Evolutionary conservation across 1,139 yeast genomes (phyloP).

Genomic region (Spathaspora sp.): DNA sequence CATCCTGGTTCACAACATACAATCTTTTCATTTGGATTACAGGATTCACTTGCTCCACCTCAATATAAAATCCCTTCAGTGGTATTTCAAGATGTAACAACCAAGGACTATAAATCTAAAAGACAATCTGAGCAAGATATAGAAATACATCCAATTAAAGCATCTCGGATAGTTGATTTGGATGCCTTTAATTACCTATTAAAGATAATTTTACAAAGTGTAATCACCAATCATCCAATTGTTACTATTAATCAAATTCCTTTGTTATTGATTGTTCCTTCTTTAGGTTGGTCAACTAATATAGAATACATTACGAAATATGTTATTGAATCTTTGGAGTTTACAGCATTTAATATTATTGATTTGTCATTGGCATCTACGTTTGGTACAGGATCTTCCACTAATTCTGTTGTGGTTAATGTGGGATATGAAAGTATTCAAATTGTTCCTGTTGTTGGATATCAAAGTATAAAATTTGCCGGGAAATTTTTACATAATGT

Average conservation of each 20-base stretch:
- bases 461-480: constrained; percentile 58
- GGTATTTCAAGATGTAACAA: constrained; percentile 56
- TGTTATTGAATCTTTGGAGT: constrained; percentile 69
- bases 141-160: constrained; percentile 61
- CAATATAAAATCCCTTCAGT: constrained; percentile 70
- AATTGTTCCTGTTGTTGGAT: constrained; percentile 75
- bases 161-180: constrained; percentile 63
- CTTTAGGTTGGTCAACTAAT: constrained; percentile 65
- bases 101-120: constrained; percentile 41
- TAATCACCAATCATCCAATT: constrained; percentile 50
- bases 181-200: constrained; percentile 72
- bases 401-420: constrained; percentile 73
- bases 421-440: constrained; percentile 77
- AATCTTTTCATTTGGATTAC: constrained; percentile 76
- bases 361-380: constrained; percentile 71
- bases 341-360: constrained; percentile 70
- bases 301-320: constrained; percentile 72
- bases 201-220: constrained; percentile 58
- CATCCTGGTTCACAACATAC: constrained; percentile 83
- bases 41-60: constrained; percentile 79
- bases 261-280: constrained; percentile 58
- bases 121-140: constrained; percentile 26
- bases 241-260: constrained; percentile 49
- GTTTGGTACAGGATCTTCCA: constrained; percentile 65
- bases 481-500: constrained; percentile 40